These are phyloP conservation scores for Trichoderma cornu-damae DNA, from an alignment of 2,329 filamentous ascomycete genomes.

Conservation along the genomic window DNA sequence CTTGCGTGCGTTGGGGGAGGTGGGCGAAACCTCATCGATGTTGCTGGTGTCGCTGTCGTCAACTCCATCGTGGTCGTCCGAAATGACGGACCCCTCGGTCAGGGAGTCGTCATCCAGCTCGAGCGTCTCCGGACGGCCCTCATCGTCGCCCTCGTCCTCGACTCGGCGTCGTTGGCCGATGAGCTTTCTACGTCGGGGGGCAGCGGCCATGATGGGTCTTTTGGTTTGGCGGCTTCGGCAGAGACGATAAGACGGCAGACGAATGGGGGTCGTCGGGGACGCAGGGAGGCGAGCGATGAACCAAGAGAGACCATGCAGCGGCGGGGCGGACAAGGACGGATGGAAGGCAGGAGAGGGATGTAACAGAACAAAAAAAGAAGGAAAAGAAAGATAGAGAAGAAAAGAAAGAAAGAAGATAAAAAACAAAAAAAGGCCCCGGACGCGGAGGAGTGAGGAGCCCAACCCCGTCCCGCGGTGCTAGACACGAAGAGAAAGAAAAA, in stretches of 20 bases:
- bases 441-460: constrained; percentile 15
- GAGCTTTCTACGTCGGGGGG: constrained; percentile 56
- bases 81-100: constrained; percentile 58
- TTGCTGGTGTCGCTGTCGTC: constrained; percentile 62
- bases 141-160: constrained; percentile 67
- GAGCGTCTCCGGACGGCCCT: constrained; percentile 50
- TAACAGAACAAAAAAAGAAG: no score
- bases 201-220: constrained; percentile 34
- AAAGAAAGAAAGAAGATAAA: no score
- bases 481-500: constrained; percentile 21
- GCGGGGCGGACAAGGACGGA: constrained; percentile 16
- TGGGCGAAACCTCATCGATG: constrained; percentile 52
- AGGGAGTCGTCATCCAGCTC: constrained; percentile 62
- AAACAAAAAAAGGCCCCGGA: constrained; percentile 13
- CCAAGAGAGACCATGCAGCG: constrained; percentile 29
- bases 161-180: constrained; percentile 63
- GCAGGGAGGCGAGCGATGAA: constrained; percentile 26
- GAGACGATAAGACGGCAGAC: constrained; percentile 29
- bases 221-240: constrained; percentile 17
- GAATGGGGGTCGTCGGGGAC: constrained; percentile 29
- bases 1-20: constrained; percentile 40
- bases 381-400: no score
- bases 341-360: constrained; percentile 1
- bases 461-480: constrained; percentile 25
- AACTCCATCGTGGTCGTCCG: constrained; percentile 56